A percentile compares a stretch with the other conserved stretches of the same genome.
Evolutionary conservation across 2,329 filamentous ascomycete genomes (phyloP).

Genomic region (Fusarium illudens): DNA sequence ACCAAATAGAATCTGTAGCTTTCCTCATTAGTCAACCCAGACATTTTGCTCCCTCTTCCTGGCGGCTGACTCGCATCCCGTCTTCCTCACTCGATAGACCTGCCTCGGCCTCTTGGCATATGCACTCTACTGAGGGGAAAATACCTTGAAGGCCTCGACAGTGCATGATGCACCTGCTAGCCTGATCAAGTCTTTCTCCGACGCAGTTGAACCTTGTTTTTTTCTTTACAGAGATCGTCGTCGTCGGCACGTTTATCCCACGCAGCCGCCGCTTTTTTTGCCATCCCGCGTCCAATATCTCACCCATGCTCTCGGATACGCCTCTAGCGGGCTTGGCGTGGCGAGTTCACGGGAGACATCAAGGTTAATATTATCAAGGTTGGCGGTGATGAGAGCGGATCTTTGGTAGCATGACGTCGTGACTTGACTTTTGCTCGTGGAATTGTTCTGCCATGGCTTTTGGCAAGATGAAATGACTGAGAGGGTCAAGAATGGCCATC

Average conservation of each 20-base stretch:
- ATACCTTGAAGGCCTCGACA: constrained; percentile 6
- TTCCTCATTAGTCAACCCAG: background rate
- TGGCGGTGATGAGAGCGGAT: background rate
- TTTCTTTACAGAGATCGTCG: background rate
- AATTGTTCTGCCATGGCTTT: background rate
- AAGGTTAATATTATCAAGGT: background rate
- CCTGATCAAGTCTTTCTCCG: background rate
- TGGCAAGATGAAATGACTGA: background rate
- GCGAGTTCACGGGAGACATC: background rate
- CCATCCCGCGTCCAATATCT: background rate
- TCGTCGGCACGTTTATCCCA: background rate
- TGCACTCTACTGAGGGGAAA: background rate
- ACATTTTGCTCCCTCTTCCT: background rate
- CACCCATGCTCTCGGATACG: background rate
- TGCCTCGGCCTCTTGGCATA: background rate
- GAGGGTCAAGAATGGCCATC: background rate
- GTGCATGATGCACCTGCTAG: background rate
- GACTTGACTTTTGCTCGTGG: background rate
- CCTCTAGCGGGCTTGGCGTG: background rate
- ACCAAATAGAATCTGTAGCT: background rate
- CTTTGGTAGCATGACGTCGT: background rate
- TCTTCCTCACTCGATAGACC: background rate
- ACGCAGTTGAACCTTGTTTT: background rate
- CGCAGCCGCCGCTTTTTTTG: background rate
- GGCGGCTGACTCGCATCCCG: background rate